These are phyloP conservation scores for Ogataea allantospora DNA, from an alignment of 805 yeast genomes.

Conservation along the genomic window DNA sequence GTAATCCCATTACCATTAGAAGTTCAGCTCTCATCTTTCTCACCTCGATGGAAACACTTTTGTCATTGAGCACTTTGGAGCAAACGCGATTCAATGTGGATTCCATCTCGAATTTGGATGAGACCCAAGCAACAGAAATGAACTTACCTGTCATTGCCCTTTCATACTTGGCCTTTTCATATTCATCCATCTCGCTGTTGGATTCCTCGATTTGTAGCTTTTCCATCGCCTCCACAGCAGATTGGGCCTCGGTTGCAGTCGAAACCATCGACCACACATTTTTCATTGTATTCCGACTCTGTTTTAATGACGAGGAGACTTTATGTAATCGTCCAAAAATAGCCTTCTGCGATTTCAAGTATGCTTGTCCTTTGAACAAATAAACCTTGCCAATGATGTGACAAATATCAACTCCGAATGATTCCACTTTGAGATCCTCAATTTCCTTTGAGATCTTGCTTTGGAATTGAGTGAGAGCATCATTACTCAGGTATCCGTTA, in stretches of 20 bases:
- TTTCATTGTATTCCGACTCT: constrained; percentile 69
- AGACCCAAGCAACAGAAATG: constrained; percentile 81
- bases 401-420: constrained; percentile 79
- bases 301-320: constrained; percentile 67
- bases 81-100: constrained; percentile 71
- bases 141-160: constrained; percentile 76
- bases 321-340: constrained; percentile 56
- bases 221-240: constrained; percentile 69
- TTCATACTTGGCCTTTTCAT: constrained; percentile 60
- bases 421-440: constrained; percentile 75
- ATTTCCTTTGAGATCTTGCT: constrained; percentile 76
- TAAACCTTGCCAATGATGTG: constrained; percentile 75
- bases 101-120: constrained; percentile 75
- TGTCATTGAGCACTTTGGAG: constrained; percentile 60
- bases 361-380: constrained; percentile 60
- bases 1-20: constrained; percentile 58
- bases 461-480: constrained; percentile 50
- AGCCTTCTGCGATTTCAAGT: constrained; percentile 64
- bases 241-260: constrained; percentile 75
- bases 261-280: constrained; percentile 71
- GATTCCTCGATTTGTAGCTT: constrained; percentile 47
- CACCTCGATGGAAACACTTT: constrained; percentile 43
- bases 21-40: constrained; percentile 63
- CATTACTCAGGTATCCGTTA: constrained; percentile 40
- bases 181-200: constrained; percentile 46